phyloP scores from a whole-genome alignment of 106 monocot genomes.

The Allium cepa region DNA sequence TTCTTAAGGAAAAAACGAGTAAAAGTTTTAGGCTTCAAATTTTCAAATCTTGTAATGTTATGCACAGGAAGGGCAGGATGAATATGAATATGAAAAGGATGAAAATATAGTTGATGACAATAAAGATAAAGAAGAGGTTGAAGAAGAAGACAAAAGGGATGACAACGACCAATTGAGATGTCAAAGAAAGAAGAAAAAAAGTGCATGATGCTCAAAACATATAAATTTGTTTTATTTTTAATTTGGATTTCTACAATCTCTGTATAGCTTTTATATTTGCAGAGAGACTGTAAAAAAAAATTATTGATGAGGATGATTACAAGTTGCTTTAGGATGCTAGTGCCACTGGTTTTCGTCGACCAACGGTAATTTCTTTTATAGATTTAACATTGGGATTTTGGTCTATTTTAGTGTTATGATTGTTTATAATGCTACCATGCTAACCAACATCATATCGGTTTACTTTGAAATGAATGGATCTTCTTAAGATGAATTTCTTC shows the following conservation, averaged over 20 bases:
- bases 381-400: not conserved
- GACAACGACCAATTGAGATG: constrained; percentile 63
- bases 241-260: no score
- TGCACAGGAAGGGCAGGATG: constrained; percentile 92
- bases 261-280: no score
- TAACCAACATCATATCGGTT: no score
- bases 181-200: constrained; percentile 76
- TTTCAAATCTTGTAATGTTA: no score
- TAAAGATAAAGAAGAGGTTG: constrained; percentile 66
- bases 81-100: constrained; percentile 90
- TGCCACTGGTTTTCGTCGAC: constrained; percentile 69
- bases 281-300: constrained; percentile 80
- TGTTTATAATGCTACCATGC: not conserved
- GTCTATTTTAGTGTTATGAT: not conserved
- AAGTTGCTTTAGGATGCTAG: constrained; percentile 91
- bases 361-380: constrained; percentile 33
- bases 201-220: constrained; percentile 18
- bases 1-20: no score
- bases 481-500: no score
- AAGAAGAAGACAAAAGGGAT: constrained; percentile 48
- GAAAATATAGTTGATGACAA: constrained; percentile 85
- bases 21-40: no score
- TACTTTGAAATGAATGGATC: no score
- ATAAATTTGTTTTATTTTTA: constrained; percentile 5
- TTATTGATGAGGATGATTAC: constrained; percentile 95